Conservation (phyloP, 2,329 filamentous ascomycete species). For the Eutypa lata region DNA sequence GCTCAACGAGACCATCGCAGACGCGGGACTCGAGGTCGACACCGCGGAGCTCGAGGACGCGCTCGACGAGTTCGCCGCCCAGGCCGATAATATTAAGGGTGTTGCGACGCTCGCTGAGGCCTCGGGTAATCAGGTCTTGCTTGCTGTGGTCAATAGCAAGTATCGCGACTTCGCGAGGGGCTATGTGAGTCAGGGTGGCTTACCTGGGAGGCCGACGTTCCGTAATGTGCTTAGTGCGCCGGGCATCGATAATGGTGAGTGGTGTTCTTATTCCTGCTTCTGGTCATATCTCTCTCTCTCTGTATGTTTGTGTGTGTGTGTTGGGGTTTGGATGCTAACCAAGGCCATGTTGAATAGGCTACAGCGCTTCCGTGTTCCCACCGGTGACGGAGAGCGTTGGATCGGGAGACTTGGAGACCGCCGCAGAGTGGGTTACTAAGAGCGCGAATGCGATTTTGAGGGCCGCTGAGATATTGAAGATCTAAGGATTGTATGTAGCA, state of each 20-base stretch:
- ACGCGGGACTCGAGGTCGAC: not conserved
- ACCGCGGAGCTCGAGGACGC: slow-evolving; percentile 1
- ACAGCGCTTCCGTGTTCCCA: slow-evolving; percentile 5
- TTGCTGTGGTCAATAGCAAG: slow-evolving; percentile 4
- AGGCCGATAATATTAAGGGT: not conserved
- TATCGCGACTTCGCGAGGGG: slow-evolving; percentile 6
- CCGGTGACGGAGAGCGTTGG: slow-evolving; percentile 5
- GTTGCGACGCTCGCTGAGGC: not conserved
- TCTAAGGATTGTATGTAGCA: not conserved
- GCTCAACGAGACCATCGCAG: not conserved
- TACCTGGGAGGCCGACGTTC: slow-evolving; percentile 5
- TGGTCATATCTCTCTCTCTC: not conserved
- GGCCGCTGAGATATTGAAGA: slow-evolving; percentile 6
- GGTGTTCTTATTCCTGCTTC: not conserved
- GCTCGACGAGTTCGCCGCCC: not conserved
- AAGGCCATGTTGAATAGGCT: not conserved
- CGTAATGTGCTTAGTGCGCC: slow-evolving; percentile 5
- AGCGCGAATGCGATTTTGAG: slow-evolving; percentile 4
- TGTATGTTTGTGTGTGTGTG: not conserved
- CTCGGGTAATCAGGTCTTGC: not conserved
- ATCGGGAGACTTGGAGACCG: slow-evolving; percentile 1
- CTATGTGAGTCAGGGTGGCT: slow-evolving; percentile 2
- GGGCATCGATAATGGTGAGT: slow-evolving; percentile 5
- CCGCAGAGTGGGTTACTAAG: slow-evolving; percentile 3
- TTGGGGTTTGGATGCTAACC: not conserved